A percentile compares a stretch with the other conserved stretches of the same genome.
Conservation (phyloP, 2,329 filamentous ascomycete species). For the Cordyceps javanica region DNA sequence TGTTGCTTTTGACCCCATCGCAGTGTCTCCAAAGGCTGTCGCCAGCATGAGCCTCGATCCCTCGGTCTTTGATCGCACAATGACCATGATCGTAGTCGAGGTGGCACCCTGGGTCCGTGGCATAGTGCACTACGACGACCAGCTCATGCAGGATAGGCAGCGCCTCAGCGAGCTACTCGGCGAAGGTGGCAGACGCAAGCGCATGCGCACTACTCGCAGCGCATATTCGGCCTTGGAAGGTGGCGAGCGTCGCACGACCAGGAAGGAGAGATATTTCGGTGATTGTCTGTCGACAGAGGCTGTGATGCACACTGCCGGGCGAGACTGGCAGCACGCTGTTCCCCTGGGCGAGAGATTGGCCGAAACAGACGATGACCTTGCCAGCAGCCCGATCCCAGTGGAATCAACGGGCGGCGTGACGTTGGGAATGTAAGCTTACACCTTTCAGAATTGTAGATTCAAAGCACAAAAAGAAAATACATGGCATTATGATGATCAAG, state of each 20-base stretch:
- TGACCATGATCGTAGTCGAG: slow-evolving; percentile 62
- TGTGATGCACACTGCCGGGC: slow-evolving; percentile 59
- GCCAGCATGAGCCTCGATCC: slow-evolving; percentile 46
- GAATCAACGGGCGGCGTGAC: not conserved
- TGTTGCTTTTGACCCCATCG: slow-evolving; percentile 55
- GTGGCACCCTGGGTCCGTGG: slow-evolving; percentile 84
- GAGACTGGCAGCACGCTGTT: slow-evolving; percentile 30
- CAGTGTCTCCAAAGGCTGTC: slow-evolving; percentile 40
- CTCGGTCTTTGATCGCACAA: slow-evolving; percentile 70
- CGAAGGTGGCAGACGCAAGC: slow-evolving; percentile 45
- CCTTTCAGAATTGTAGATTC: not conserved
- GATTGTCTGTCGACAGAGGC: slow-evolving; percentile 51
- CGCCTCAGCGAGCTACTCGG: slow-evolving; percentile 57
- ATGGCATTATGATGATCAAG: not conserved
- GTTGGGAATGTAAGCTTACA: not conserved
- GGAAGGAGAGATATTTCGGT: slow-evolving; percentile 68
- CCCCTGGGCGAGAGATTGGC: not conserved
- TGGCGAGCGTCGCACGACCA: slow-evolving; percentile 57
- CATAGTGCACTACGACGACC: slow-evolving; percentile 72
- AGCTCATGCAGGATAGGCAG: slow-evolving; percentile 61
- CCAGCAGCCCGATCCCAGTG: slow-evolving; percentile 6
- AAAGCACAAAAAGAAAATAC: not conserved
- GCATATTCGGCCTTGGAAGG: slow-evolving; percentile 74
- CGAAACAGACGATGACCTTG: not conserved
- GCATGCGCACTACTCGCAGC: slow-evolving; percentile 64